Evolutionary conservation across 371 early-diverging fungal genomes (phyloP).

Genomic region (Mucor irregularis): DNA sequence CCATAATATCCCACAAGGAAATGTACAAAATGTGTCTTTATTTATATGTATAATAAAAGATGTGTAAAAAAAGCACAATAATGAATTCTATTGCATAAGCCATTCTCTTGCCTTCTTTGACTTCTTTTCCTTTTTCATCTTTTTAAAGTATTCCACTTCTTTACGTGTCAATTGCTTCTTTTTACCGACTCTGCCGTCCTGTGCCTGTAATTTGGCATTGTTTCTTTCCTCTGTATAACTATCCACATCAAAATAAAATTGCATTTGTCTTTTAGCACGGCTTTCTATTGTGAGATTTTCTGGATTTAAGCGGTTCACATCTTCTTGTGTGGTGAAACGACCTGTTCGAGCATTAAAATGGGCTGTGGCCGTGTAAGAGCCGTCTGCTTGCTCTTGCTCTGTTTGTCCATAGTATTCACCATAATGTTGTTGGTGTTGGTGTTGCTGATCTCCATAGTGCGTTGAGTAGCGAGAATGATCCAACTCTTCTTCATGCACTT

Average conservation of each 20-base stretch:
- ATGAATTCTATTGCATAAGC: conserved; percentile 28
- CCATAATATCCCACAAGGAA: too few species aligned
- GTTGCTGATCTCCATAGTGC: too few species aligned
- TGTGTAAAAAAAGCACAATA: too few species aligned
- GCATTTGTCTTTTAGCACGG: conserved; percentile 48
- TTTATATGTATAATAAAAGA: too few species aligned
- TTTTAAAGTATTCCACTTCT: conserved; percentile 44
- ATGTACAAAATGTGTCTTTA: background rate
- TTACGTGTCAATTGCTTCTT: conserved; percentile 39
- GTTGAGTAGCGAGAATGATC: too few species aligned
- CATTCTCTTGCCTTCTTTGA: conserved; percentile 43
- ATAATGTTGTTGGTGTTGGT: background rate
- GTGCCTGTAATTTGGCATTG: conserved; percentile 9
- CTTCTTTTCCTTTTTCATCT: conserved; percentile 46
- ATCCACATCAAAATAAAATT: conserved; percentile 52
- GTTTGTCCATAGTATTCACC: background rate
- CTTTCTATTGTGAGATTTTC: conserved; percentile 37
- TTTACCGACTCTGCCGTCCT: conserved; percentile 11
- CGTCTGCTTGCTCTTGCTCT: background rate
- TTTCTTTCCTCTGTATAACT: conserved; percentile 42
- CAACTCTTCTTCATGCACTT: too few species aligned
- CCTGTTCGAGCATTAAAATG: conserved; percentile 56
- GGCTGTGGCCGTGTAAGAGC: conserved; percentile 42
- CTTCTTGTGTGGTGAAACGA: conserved; percentile 44
- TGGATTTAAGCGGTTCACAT: conserved; percentile 40